phyloP scores from a whole-genome alignment of 2,329 filamentous ascomycete genomes.

The Atkinsonella texensis region DNA sequence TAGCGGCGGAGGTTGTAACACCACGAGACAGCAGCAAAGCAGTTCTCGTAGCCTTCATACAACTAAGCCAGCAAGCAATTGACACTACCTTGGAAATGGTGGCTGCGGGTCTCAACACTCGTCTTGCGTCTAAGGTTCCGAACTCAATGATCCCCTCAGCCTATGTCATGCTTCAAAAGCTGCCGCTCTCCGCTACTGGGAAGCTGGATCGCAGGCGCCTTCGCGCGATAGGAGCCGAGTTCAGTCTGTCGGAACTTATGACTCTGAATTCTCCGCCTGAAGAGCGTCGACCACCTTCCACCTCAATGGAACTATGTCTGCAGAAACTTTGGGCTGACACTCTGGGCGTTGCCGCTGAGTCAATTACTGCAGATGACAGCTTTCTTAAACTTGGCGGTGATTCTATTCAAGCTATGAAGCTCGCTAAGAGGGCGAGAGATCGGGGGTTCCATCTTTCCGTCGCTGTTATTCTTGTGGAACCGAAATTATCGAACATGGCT shows the following conservation, averaged over 20 bases:
- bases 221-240: neutral
- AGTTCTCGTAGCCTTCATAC: constrained; percentile 5
- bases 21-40: constrained; percentile 1
- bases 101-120: neutral
- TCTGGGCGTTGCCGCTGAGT: neutral
- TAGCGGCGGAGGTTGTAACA: constrained; percentile 6
- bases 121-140: neutral
- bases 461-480: constrained; percentile 1
- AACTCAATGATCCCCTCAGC: constrained; percentile 2
- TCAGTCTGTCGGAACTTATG: neutral
- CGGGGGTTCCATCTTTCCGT: neutral
- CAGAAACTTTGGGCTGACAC: constrained; percentile 6
- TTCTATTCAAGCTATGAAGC: constrained; percentile 8
- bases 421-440: neutral
- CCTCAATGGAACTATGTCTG: constrained; percentile 9
- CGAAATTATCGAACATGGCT: neutral
- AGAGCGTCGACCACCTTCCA: constrained; percentile 5
- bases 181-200: constrained; percentile 1
- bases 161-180: constrained; percentile 1
- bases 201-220: constrained; percentile 4
- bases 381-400: constrained; percentile 9
- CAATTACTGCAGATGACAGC: constrained; percentile 6
- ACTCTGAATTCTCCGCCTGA: neutral
- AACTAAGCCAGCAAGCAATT: neutral
- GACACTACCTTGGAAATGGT: too few species aligned